Conservation (phyloP, 352 stramenopile species). For the Pythium angustatum region DNA sequence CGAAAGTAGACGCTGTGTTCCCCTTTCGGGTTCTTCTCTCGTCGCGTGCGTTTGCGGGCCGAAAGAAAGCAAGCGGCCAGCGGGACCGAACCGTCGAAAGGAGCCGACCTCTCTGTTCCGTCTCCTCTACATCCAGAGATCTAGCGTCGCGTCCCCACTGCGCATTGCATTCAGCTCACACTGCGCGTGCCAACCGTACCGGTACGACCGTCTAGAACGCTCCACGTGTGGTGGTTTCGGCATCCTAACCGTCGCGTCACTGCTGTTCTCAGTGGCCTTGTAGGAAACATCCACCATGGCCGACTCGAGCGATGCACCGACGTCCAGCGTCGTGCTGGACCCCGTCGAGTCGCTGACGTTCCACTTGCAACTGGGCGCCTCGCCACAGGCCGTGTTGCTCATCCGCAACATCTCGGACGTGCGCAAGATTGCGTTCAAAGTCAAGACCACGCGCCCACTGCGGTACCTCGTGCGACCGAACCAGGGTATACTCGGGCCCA, state of each 20-base stretch:
- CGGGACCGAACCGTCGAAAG: background rate
- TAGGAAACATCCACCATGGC: slow-evolving; percentile 50
- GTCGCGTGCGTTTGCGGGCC: background rate
- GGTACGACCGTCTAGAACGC: slow-evolving; percentile 12
- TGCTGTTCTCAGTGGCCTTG: slow-evolving; percentile 2
- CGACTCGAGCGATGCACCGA: slow-evolving; percentile 58
- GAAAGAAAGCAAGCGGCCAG: too few relatives aligned
- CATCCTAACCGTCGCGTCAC: too few relatives aligned
- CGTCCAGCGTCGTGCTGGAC: slow-evolving; percentile 79
- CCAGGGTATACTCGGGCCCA: slow-evolving; percentile 79
- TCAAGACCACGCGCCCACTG: slow-evolving; percentile 87
- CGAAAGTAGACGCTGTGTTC: background rate
- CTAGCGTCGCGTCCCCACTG: too few relatives aligned
- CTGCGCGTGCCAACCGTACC: background rate
- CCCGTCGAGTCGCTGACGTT: slow-evolving; percentile 83
- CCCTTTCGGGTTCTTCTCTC: slow-evolving; percentile 14
- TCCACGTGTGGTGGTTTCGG: too few relatives aligned
- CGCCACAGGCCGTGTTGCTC: slow-evolving; percentile 77
- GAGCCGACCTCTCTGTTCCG: background rate
- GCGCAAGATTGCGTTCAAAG: slow-evolving; percentile 88
- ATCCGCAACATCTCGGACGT: slow-evolving; percentile 83
- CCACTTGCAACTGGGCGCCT: slow-evolving; percentile 55
- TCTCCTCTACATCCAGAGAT: background rate
- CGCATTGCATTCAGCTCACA: background rate
- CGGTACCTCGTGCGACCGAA: slow-evolving; percentile 90